phyloP scores from a whole-genome alignment of 805 yeast species.

The Zygosaccharomyces lentus region DNA sequence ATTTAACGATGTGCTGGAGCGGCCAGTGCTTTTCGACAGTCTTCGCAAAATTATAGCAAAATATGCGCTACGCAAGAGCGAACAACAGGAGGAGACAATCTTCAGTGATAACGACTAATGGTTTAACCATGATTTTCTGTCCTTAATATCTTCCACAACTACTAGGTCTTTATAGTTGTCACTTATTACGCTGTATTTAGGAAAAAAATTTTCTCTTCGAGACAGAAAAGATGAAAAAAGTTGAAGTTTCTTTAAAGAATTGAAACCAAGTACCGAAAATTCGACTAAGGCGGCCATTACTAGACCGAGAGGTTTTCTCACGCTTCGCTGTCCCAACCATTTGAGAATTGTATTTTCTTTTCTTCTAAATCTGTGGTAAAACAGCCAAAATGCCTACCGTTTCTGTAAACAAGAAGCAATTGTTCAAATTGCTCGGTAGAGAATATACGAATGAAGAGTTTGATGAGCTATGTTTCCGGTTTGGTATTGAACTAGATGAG shows the following conservation, averaged over 20 bases:
- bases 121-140: not conserved
- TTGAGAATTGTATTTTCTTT: not conserved
- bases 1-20: slow-evolving; percentile 70
- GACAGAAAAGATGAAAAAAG: not conserved
- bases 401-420: slow-evolving; percentile 90
- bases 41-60: slow-evolving; percentile 29
- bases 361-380: not conserved
- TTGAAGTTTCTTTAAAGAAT: not conserved
- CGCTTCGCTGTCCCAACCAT: not conserved
- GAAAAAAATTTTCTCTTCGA: slow-evolving; percentile 2
- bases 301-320: not conserved
- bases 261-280: not conserved
- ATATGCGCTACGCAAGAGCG: slow-evolving; percentile 31
- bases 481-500: slow-evolving; percentile 96
- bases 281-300: not conserved
- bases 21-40: slow-evolving; percentile 46
- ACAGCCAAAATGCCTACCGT: slow-evolving; percentile 82
- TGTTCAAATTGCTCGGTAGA: slow-evolving; percentile 72
- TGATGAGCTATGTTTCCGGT: slow-evolving; percentile 95
- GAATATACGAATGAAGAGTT: slow-evolving; percentile 80
- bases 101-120: slow-evolving; percentile 31
- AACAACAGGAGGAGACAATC: slow-evolving; percentile 31
- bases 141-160: not conserved
- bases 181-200: not conserved
- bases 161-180: slow-evolving; percentile 1